phyloP scores from a whole-genome alignment of 352 stramenopile genomes.

The Sclerospora graminicola region DNA sequence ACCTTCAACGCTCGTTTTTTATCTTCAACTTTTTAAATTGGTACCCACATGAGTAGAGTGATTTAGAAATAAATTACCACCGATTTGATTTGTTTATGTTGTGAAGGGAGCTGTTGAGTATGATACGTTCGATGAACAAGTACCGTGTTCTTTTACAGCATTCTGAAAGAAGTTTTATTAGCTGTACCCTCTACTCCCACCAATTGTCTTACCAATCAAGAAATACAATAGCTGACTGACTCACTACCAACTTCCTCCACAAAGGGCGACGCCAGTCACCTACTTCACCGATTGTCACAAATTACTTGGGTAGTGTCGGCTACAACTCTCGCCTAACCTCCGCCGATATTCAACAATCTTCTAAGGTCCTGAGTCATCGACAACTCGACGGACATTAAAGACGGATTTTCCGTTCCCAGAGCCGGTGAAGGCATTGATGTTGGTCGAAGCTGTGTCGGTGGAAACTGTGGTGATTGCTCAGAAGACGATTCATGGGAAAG shows the following conservation, averaged over 20 bases:
- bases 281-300: no score
- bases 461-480: conserved; percentile 15
- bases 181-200: no score
- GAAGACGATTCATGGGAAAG: conserved; percentile 12
- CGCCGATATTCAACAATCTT: conserved; percentile 73
- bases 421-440: conserved; percentile 22
- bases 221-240: no score
- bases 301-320: no score
- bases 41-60: no score
- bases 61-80: neutral
- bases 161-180: no score
- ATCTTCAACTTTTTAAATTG: conserved; percentile 8
- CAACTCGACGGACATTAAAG: conserved; percentile 43
- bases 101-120: no score
- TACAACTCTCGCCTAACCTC: conserved; percentile 12
- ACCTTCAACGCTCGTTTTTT: neutral
- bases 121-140: no score
- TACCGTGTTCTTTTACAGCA: no score
- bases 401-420: conserved; percentile 14
- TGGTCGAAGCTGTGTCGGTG: conserved; percentile 17
- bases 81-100: neutral
- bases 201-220: no score
- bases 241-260: no score
- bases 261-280: no score
- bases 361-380: conserved; percentile 75